Evolutionary conservation across 2,329 filamentous ascomycete species (phyloP).

Genomic region (Fusarium papillatum): DNA sequence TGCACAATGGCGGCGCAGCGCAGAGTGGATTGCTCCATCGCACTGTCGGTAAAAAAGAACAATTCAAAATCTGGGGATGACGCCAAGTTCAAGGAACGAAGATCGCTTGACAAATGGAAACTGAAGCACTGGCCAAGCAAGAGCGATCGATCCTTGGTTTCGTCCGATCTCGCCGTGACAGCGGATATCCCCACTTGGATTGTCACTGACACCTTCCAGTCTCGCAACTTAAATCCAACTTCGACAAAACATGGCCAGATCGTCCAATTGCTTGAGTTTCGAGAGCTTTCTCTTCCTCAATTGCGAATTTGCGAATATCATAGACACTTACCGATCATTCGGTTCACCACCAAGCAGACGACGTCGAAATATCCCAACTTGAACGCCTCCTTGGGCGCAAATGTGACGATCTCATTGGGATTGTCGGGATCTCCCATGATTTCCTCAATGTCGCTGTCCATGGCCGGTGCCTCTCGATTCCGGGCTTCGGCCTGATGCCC

Average conservation of each 20-base stretch:
- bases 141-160: slow-evolving; percentile 20
- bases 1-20: background rate
- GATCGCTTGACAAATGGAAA: slow-evolving; percentile 30
- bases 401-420: slow-evolving; percentile 48
- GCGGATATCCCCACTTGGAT: slow-evolving; percentile 40
- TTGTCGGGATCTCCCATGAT: slow-evolving; percentile 34
- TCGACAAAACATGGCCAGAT: slow-evolving; percentile 26
- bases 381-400: slow-evolving; percentile 51
- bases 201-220: slow-evolving; percentile 2
- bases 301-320: background rate
- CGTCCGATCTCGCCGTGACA: slow-evolving; percentile 15
- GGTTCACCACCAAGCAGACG: slow-evolving; percentile 51
- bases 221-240: slow-evolving; percentile 38
- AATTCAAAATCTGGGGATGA: background rate
- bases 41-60: background rate
- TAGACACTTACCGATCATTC: slow-evolving; percentile 51
- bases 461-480: slow-evolving; percentile 11
- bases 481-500: slow-evolving; percentile 10
- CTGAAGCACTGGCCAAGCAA: slow-evolving; percentile 22
- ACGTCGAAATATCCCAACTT: slow-evolving; percentile 53
- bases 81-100: background rate
- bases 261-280: background rate
- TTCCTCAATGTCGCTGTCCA: slow-evolving; percentile 35
- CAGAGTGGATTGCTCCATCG: background rate
- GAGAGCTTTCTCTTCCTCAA: background rate